phyloP scores from a whole-genome alignment of 805 yeast species.

The Starmerella vaccinii region DNA sequence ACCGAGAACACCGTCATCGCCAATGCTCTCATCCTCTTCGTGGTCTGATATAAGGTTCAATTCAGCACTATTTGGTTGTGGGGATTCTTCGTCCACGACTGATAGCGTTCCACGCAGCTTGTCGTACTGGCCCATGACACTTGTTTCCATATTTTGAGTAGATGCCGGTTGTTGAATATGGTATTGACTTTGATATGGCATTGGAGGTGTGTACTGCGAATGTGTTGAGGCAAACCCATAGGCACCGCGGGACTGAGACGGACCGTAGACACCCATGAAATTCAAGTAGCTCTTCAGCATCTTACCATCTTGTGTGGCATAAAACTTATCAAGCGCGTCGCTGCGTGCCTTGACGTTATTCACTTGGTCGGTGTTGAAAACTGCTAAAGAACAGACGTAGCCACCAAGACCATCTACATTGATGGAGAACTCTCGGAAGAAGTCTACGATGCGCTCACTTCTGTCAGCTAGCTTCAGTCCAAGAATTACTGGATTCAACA shows the following conservation, averaged over 20 bases:
- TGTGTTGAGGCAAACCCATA: constrained; percentile 7
- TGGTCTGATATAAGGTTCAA: constrained; percentile 11
- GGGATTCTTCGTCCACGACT: constrained; percentile 17
- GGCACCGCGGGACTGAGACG: constrained; percentile 10
- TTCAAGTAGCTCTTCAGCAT: constrained; percentile 87
- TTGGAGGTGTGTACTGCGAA: not conserved
- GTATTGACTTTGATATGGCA: not conserved
- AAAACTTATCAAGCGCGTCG: constrained; percentile 32
- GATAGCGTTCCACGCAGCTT: constrained; percentile 16
- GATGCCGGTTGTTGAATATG: not conserved
- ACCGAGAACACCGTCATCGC: constrained; percentile 55
- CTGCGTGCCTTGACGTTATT: constrained; percentile 31
- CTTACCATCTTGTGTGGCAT: constrained; percentile 57
- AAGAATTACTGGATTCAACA: constrained; percentile 79
- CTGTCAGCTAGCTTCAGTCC: constrained; percentile 72
- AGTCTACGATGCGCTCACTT: constrained; percentile 72
- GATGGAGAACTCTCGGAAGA: constrained; percentile 78
- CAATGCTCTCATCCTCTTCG: constrained; percentile 34
- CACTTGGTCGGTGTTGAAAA: constrained; percentile 68
- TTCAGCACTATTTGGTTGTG: constrained; percentile 2
- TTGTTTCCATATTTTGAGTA: constrained; percentile 23
- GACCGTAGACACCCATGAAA: constrained; percentile 73
- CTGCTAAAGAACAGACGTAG: constrained; percentile 86
- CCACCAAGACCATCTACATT: constrained; percentile 86
- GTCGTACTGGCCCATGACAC: constrained; percentile 30